phyloP scores from a whole-genome alignment of 2,329 filamentous ascomycete genomes.

The Aspergillus nomiae region DNA sequence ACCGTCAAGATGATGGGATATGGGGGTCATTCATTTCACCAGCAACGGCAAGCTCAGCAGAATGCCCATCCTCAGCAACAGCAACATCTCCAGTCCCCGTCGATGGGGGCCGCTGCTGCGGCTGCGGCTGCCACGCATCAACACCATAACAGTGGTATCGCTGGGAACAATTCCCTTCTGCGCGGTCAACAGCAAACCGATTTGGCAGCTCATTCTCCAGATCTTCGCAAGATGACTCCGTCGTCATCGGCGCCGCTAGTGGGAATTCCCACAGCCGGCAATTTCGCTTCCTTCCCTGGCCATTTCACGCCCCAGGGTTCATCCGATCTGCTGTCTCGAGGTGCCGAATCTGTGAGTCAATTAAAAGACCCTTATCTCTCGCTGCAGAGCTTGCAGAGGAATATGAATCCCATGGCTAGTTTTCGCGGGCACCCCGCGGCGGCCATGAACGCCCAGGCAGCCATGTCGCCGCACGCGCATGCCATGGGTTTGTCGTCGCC shows the following conservation, averaged over 20 bases:
- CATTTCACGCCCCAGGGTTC: conserved; percentile 33
- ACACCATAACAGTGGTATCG: conserved; percentile 30
- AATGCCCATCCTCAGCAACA: conserved; percentile 27
- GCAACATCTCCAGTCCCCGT: conserved; percentile 34
- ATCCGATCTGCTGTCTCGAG: conserved; percentile 31
- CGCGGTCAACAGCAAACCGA: conserved; percentile 30
- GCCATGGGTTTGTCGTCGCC: conserved; percentile 33
- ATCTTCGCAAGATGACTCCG: conserved; percentile 37
- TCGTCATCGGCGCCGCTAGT: conserved; percentile 31
- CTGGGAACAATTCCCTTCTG: conserved; percentile 29
- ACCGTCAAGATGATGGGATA: conserved; percentile 38
- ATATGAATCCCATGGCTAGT: conserved; percentile 34
- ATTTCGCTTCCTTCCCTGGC: conserved; percentile 29
- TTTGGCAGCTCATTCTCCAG: conserved; percentile 30
- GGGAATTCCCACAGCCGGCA: conserved; percentile 30
- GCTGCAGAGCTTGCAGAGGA: conserved; percentile 33
- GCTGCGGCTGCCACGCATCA: conserved; percentile 6
- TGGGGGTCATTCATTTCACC: conserved; percentile 33
- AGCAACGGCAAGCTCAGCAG: conserved; percentile 27
- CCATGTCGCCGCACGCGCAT: conserved; percentile 31
- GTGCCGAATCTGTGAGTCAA: conserved; percentile 29
- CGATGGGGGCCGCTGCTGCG: conserved; percentile 23
- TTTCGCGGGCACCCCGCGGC: conserved; percentile 25
- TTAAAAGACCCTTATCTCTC: conserved; percentile 27
- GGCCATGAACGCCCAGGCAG: conserved; percentile 29